A percentile compares a stretch with the other conserved stretches of the same genome.
Evolutionary conservation across 352 stramenopile species (phyloP).

Genomic region (Phytophthora capsici): DNA sequence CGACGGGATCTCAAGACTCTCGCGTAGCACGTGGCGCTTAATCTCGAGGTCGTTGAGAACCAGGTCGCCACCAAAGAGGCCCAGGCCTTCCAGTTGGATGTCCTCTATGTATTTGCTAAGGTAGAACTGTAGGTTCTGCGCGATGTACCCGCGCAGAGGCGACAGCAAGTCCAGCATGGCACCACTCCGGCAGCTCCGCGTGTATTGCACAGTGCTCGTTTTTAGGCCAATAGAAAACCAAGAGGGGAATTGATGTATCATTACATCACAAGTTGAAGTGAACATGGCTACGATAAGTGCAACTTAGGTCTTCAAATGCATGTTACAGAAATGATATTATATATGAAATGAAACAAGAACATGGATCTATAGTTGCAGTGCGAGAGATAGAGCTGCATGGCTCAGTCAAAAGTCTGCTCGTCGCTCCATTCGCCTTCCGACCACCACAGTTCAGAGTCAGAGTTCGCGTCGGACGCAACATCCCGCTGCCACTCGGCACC

Average conservation of each 20-base stretch:
- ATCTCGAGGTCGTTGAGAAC: constrained; percentile 91
- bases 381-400: background rate
- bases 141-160: constrained; percentile 85
- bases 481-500: constrained; percentile 28
- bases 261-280: constrained; percentile 21
- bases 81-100: constrained; percentile 87
- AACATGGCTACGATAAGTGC: constrained; percentile 8
- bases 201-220: constrained; percentile 14
- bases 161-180: constrained; percentile 88
- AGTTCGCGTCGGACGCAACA: constrained; percentile 29
- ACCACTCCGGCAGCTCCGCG: background rate
- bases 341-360: constrained; percentile 11
- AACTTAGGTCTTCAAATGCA: too few relatives aligned
- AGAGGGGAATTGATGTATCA: background rate
- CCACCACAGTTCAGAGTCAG: constrained; percentile 36
- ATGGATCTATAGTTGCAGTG: constrained; percentile 10
- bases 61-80: constrained; percentile 85
- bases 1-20: constrained; percentile 87
- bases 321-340: constrained; percentile 16
- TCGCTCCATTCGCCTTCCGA: constrained; percentile 40
- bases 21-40: constrained; percentile 87
- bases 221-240: constrained; percentile 14
- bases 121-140: constrained; percentile 89
- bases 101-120: constrained; percentile 91
- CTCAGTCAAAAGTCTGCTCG: constrained; percentile 26